Evolutionary conservation across 1,284 basidiomycete species (phyloP).

Genomic region (Ustilago nuda): DNA sequence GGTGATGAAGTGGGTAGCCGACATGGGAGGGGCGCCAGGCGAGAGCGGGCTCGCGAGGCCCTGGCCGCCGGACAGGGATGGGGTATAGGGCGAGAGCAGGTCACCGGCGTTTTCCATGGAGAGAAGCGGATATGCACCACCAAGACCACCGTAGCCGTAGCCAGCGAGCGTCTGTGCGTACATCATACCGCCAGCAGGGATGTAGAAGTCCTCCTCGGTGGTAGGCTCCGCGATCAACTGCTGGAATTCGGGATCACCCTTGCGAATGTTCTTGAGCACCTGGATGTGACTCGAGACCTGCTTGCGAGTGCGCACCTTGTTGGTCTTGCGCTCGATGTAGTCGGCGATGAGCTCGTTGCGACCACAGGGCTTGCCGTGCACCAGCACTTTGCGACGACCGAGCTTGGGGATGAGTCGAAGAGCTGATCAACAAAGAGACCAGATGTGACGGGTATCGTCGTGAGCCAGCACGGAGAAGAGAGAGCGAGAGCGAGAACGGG

Average conservation of each 20-base stretch:
- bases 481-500: neutral
- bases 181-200: constrained; percentile 69
- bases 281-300: constrained; percentile 70
- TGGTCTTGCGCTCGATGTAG: constrained; percentile 72
- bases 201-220: constrained; percentile 68
- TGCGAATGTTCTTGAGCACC: constrained; percentile 69
- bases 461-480: constrained; percentile 22
- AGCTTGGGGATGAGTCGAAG: constrained; percentile 71
- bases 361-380: constrained; percentile 72
- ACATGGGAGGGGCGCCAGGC: constrained; percentile 54
- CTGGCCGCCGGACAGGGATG: constrained; percentile 34
- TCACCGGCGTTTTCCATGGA: constrained; percentile 39
- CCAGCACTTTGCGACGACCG: constrained; percentile 72
- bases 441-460: constrained; percentile 2
- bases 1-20: constrained; percentile 59
- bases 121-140: constrained; percentile 53
- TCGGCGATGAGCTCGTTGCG: constrained; percentile 73
- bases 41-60: constrained; percentile 45
- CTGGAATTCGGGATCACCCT: constrained; percentile 68
- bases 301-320: constrained; percentile 67
- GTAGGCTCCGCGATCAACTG: constrained; percentile 68
- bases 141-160: constrained; percentile 66
- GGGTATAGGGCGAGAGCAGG: constrained; percentile 61
- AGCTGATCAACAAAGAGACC: constrained; percentile 51
- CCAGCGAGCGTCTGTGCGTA: constrained; percentile 66